phyloP scores from a whole-genome alignment of 2,329 filamentous ascomycete species.

The Fusarium metavorans region DNA sequence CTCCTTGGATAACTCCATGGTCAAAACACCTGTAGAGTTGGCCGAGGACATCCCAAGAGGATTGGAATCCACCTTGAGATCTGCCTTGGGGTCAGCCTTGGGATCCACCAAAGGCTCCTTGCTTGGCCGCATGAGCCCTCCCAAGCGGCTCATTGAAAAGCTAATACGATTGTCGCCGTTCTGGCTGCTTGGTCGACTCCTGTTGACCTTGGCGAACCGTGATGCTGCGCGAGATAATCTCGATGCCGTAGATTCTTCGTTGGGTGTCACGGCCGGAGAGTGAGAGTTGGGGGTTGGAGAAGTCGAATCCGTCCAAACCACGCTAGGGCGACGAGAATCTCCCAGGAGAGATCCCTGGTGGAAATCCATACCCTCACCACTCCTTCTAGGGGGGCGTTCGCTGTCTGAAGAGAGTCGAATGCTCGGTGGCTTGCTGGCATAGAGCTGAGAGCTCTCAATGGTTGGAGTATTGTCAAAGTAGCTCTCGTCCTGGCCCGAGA shows the following conservation, averaged over 20 bases:
- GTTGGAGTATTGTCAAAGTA: conserved; percentile 45
- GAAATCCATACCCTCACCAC: conserved; percentile 58
- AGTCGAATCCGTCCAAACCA: conserved; percentile 61
- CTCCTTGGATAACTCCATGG: conserved; percentile 38
- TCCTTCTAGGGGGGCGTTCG: conserved; percentile 62
- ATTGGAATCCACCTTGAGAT: conserved; percentile 29
- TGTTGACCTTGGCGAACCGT: conserved; percentile 61
- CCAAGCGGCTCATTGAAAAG: conserved; percentile 67
- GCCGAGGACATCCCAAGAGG: conserved; percentile 41
- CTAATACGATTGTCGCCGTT: conserved; percentile 69
- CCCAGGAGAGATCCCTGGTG: conserved; percentile 48
- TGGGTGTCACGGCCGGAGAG: conserved; percentile 57
- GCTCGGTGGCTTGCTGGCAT: conserved; percentile 57
- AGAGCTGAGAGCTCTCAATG: conserved; percentile 31
- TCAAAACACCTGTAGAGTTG: conserved; percentile 42
- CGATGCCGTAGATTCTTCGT: conserved; percentile 66
- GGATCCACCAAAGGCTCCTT: conserved; percentile 55
- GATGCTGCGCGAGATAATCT: conserved; percentile 69
- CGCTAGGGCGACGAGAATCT: conserved; percentile 63
- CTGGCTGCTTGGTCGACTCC: conserved; percentile 70
- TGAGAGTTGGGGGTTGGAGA: conserved; percentile 51
- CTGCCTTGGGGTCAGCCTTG: conserved; percentile 38
- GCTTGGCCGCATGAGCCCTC: conserved; percentile 63
- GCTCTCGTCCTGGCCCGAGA: conserved; percentile 34
- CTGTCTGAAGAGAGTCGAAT: conserved; percentile 68